Evolutionary conservation across 164 flowering plant genomes (phyloP), one percentile per base, ranked within the genome.

Genomic region (Umbilicus rupestris): DNA sequence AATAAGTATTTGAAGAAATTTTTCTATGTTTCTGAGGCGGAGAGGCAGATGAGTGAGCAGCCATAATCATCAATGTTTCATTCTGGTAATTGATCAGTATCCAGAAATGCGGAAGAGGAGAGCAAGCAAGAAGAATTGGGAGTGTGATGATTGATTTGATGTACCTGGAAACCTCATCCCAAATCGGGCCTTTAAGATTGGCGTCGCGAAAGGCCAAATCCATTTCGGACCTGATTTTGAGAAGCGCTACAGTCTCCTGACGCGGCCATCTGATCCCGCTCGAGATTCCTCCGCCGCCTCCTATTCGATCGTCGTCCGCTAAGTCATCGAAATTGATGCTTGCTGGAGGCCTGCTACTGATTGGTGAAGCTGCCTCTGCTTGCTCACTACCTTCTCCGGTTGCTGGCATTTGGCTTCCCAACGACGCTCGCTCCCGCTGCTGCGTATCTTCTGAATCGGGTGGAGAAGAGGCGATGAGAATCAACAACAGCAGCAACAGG

Each of bases 261-360:
- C 82, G 63, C 5, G 82, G 82, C 82, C 82, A 78, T 52, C 82
- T 41, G 28, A 74, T 76, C 14, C 81, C 77, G 15, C 78, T 52
- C 5, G 64, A 59, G 17, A 49, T 29, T 16, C 72, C 68, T 1
- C 83, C 82, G 8, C 41, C 42, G 5, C 33, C 19, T 3, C 16
- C 7, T 55, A 12, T 2, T 26, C 83, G 65, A 41, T 73, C 82
- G 39, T 76, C 82, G 11, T 78, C 86, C 4, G 69, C 75, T 0
- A 77, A 70, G 0, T 75, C 80, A n/a, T 80, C 81, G 73, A 63
- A 80, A 63, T 50, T 85, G 81, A 2, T 83, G 82, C 24, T 77
- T 73, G 24, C 70, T 73, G 76, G 87, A 2, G 87, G 87, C 10
- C 84, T 72, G 66, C 82, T 75, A 47, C 82, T 81, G 33, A 77